These are phyloP conservation scores for Trypanosomatidae sp. DNA, from an alignment of 208 protist genomes.

Conservation along the genomic window DNA sequence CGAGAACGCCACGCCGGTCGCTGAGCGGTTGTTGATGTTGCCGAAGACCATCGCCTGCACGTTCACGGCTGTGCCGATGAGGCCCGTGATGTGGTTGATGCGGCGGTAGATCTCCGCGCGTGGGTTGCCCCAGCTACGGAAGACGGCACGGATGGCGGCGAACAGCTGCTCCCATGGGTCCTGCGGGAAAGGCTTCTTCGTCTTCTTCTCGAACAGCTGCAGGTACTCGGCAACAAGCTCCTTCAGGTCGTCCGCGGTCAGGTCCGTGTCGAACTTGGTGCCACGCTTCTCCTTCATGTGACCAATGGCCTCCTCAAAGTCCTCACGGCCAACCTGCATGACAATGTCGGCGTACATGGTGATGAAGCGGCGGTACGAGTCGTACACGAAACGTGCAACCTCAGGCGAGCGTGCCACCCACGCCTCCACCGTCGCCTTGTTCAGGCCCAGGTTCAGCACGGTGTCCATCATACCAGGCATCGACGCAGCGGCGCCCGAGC, in stretches of 20 bases:
- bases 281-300: constrained; percentile 59
- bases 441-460: constrained; percentile 92
- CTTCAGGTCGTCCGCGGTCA: constrained; percentile 69
- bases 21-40: constrained; percentile 85
- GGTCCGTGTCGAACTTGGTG: constrained; percentile 76
- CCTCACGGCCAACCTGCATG: constrained; percentile 70
- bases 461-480: constrained; percentile 97
- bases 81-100: constrained; percentile 83
- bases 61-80: constrained; percentile 91
- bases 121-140: constrained; percentile 84
- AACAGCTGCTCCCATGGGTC: constrained; percentile 82
- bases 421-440: constrained; percentile 67
- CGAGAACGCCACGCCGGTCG: constrained; percentile 92
- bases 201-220: constrained; percentile 46
- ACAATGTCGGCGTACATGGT: constrained; percentile 93
- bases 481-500: constrained; percentile 88
- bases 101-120: constrained; percentile 87
- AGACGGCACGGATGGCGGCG: constrained; percentile 84
- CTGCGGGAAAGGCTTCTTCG: constrained; percentile 69
- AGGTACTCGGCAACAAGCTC: constrained; percentile 53
- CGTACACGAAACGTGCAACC: constrained; percentile 87
- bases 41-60: constrained; percentile 94
- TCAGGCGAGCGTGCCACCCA: constrained; percentile 42
- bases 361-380: constrained; percentile 93
- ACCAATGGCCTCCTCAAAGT: constrained; percentile 78